Base-by-base conservation (phyloP, 1,284 basidiomycete genomes). In the Melampsora larici-populina region DNA sequence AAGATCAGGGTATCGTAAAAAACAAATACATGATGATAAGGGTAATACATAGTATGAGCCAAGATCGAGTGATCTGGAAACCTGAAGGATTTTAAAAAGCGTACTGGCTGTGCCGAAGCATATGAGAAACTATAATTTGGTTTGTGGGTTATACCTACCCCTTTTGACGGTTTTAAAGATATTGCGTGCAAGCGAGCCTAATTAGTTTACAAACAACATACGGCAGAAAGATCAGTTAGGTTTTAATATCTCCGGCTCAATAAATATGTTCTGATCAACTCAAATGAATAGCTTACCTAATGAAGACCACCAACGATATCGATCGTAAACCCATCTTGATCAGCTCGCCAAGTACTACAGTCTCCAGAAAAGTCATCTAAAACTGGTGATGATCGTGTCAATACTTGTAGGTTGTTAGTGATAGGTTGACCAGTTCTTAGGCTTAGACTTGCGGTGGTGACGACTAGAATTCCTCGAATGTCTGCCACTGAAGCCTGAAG, bases 381-480 rank as follows among this genome's bases (percentile, higher is more conserved):
- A 51, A 18, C 65, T 64, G 31, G 33, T 58, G 18, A 43, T 26
- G 31, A 55, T 21, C 3, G 55, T 26, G 33, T 18, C 24, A n/a
- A 65, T 31, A 36, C 15, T 33, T 33, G n/a, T 33, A 40, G 8
- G 64, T 18, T 36, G 6, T 5, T 40, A 36, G n/a, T 11, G 3
- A 2, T 7, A 9, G n/a, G 8, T 36, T 65, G 40, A 31, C 68
- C 60, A 15, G 74, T 48, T n/a, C 51, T 68, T 0, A 76, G 40
- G 33, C 51, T 68, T 1, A 76, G 66, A 31, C 64, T 76, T 49
- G 74, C 74, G 2, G 74, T 76, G 18, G 74, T 76, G 29, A 36
- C 55, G 18, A 76, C 74, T 26, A 43, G 55, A 43, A 76, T 69
- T 13, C 74, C 74, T 15, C 15, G 29, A 11, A 24, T 24, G 24